Conservation (phyloP, 768 basidiomycete species). For the Mycena alexandri region DNA sequence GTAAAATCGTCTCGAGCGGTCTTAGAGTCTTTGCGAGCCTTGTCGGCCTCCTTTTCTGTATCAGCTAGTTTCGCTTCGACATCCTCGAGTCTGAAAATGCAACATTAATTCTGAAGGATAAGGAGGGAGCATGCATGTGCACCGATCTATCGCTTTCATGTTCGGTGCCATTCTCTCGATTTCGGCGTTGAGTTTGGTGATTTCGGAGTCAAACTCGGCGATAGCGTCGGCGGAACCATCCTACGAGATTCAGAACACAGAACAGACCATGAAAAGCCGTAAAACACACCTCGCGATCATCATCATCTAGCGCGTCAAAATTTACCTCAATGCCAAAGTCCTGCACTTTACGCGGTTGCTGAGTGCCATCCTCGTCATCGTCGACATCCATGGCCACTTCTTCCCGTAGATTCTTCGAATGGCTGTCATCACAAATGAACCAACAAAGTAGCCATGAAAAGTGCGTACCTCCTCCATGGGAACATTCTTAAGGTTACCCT, state of each 20-base stretch:
- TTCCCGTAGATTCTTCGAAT: conserved; percentile 77
- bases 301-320: conserved; percentile 80
- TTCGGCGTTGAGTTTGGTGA: conserved; percentile 78
- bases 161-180: conserved; percentile 97
- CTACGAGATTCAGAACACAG: conserved; percentile 45
- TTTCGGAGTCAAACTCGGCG: conserved; percentile 80
- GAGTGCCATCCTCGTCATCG: conserved; percentile 86
- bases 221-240: conserved; percentile 73
- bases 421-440: conserved; percentile 21
- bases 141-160: conserved; percentile 95
- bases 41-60: conserved; percentile 93
- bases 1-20: conserved; percentile 92
- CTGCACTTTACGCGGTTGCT: conserved; percentile 75
- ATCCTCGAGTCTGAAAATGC: conserved; percentile 74
- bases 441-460: neutral
- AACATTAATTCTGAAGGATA: conserved; percentile 5
- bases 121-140: conserved; percentile 39
- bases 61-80: conserved; percentile 87
- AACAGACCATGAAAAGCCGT: neutral
- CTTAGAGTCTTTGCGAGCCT: conserved; percentile 91
- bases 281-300: conserved; percentile 70
- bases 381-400: conserved; percentile 95
- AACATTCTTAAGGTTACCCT: conserved; percentile 86
- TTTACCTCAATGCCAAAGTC: conserved; percentile 94
- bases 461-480: conserved; percentile 91